Evolutionary conservation across 2,329 filamentous ascomycete species (phyloP).

Genomic region (Botrytis pseudocinerea): DNA sequence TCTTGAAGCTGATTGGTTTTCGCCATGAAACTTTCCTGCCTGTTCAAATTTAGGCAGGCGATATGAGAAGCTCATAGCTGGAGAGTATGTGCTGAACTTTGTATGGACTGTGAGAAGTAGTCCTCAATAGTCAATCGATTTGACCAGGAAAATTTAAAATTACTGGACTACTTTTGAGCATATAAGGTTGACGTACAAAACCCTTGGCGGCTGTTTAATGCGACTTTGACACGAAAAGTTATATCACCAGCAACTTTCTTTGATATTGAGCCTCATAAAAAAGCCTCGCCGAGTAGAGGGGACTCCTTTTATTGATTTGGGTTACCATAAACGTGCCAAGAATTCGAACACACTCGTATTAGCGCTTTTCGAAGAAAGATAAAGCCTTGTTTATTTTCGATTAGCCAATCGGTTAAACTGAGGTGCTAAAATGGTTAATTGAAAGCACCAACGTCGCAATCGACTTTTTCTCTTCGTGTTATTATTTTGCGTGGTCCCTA

Average conservation of each 20-base stretch:
- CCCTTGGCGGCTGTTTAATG: background rate
- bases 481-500: background rate
- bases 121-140: background rate
- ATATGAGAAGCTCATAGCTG: background rate
- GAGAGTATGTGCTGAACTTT: background rate
- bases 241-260: background rate
- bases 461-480: background rate
- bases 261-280: background rate
- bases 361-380: background rate
- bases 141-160: background rate
- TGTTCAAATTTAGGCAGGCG: background rate
- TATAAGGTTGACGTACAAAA: background rate
- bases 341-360: background rate
- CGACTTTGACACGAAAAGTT: background rate
- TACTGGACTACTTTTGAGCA: background rate
- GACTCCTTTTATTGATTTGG: background rate
- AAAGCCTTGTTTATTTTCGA: background rate
- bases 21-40: slow-evolving; percentile 4
- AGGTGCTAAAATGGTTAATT: background rate
- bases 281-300: background rate
- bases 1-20: slow-evolving; percentile 9
- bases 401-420: background rate
- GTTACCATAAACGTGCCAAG: background rate
- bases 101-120: background rate
- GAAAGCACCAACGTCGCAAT: background rate